Evolutionary conservation across 352 stramenopile species (phyloP), one percentile per base, ranked within the genome.

Genomic region (Hyaloperonospora brassicae): DNA sequence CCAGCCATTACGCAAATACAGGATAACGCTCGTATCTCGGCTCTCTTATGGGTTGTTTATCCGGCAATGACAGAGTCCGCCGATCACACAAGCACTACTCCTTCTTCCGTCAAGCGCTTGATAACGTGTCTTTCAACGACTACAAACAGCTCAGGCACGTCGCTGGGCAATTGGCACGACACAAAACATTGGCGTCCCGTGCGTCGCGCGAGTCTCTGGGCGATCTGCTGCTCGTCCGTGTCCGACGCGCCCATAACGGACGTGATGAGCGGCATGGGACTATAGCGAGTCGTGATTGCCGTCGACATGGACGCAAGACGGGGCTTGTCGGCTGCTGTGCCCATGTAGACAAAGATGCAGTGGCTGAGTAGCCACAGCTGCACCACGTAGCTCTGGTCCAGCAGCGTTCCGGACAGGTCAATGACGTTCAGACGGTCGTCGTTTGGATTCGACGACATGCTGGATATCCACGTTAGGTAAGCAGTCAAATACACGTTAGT

Each of bases 181-280:
- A 93, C 79, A 43, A 93, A 93, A 36, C 79, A 88, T 59, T 90
- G 82, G 0, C 71, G 69, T 1, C 68, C 71, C 6, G 82, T 86
- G 31, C 77, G 73, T 21, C 70, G 61, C 42, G 79, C 77, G 13
- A 93, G 66, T 34, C 79, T 65, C 56, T 93, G 82, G 11, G 78
- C 82, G 53, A 93, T 87, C 61, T 93, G 82, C 55, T 88, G 77
- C 53, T 90, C 82, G 47, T 86, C 73, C 67, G 86, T 82, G 61
- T 89, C 78, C 0, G 75, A 70, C 1, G 66, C 57, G 5, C 79
- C 82, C 40, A 89, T 68, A 36, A 92, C 62, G n/a, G 79, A 75
- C 50, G 76, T 88, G 49, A 86, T 77, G 25, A 89, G 62, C 17
- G 82, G 82, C 74, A 92, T 89, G 24, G 79, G 76, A 50, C 78